A percentile compares a stretch with the other conserved stretches of the same genome.
Evolutionary conservation across 306 rosid genomes (phyloP).

Genomic region (Lotus japonicus): DNA sequence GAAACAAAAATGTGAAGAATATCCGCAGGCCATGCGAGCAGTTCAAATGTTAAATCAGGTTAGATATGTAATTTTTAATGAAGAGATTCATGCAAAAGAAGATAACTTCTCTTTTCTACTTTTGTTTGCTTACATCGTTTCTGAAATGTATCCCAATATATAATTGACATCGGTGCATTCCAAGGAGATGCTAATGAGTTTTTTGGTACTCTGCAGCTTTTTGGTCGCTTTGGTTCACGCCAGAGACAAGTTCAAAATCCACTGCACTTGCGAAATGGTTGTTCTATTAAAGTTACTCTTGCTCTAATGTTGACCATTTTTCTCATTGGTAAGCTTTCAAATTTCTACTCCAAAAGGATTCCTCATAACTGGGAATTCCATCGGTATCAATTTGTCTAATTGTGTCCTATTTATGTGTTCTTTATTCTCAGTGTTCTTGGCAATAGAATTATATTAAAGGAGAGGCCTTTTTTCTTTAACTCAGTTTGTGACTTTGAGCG

Average conservation of each 20-base stretch:
- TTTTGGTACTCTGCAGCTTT: constrained; percentile 38
- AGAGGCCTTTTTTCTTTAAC: not conserved
- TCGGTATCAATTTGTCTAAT: not conserved
- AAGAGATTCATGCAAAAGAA: constrained; percentile 3
- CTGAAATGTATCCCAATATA: not conserved
- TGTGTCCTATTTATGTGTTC: not conserved
- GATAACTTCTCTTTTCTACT: not conserved
- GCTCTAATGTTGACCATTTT: constrained; percentile 74
- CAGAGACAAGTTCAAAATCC: constrained; percentile 55
- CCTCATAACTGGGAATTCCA: not conserved
- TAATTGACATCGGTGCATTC: not conserved
- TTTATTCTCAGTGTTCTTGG: not conserved
- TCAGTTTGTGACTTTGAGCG: not conserved
- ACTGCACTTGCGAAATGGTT: constrained; percentile 38
- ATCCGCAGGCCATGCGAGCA: constrained; percentile 48
- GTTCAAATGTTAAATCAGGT: constrained; percentile 67
- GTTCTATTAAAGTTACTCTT: constrained; percentile 67
- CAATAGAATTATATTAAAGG: not conserved
- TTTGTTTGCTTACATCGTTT: constrained; percentile 1
- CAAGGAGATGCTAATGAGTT: not conserved
- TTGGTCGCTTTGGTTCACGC: constrained; percentile 37
- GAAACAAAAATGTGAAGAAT: constrained; percentile 58
- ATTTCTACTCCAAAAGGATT: constrained; percentile 13
- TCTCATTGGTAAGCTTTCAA: constrained; percentile 60
- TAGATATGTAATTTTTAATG: constrained; percentile 18